Evolutionary conservation across 345 rosid species (phyloP).

Genomic region (Acer saccharum): DNA sequence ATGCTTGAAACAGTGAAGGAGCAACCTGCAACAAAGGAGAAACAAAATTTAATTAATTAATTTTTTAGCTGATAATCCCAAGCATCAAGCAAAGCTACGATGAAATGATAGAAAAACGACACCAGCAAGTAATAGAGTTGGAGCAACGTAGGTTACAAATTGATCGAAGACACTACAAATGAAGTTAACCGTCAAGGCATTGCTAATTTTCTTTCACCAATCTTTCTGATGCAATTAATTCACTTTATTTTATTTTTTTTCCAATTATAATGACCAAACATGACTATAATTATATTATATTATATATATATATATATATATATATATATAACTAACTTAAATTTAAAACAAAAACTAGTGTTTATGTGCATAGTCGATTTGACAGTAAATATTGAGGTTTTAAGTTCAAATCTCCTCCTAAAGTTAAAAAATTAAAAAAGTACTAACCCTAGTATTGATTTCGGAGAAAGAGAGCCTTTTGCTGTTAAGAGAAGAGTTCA

Average conservation of each 20-base stretch:
- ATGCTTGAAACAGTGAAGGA: slow-evolving; percentile 42
- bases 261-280: slow-evolving; percentile 22
- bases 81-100: slow-evolving; percentile 32
- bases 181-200: slow-evolving; percentile 31
- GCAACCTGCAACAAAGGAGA: slow-evolving; percentile 34
- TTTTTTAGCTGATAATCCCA: slow-evolving; percentile 1
- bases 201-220: slow-evolving; percentile 27
- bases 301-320: no score
- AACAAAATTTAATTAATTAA: not conserved
- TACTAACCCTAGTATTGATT: slow-evolving; percentile 33
- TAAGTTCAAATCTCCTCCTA: no score
- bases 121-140: slow-evolving; percentile 32
- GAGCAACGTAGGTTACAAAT: slow-evolving; percentile 35
- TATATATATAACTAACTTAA: no score
- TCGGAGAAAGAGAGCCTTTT: slow-evolving; percentile 21
- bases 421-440: no score
- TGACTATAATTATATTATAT: slow-evolving; percentile 4
- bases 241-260: slow-evolving; percentile 21
- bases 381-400: no score
- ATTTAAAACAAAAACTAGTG: no score
- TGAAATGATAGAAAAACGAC: slow-evolving; percentile 37
- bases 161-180: slow-evolving; percentile 26
- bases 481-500: slow-evolving; percentile 27
- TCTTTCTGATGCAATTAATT: slow-evolving; percentile 37
- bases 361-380: no score